Conservation (phyloP, 176 grass and related monocot species). For the Pharus latifolius region DNA sequence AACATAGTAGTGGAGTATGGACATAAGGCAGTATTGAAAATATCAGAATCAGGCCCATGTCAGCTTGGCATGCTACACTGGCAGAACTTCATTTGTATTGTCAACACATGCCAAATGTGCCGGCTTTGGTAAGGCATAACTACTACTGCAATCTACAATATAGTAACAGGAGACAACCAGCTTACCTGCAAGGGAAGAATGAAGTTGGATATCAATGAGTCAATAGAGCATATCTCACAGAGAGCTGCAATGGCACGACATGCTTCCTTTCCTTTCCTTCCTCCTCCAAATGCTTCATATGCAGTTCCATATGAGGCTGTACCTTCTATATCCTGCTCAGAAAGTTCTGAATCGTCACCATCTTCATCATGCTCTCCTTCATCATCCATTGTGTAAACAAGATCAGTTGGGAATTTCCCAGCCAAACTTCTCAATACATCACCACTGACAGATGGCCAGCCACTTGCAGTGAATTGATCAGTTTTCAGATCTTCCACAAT, state of each 20-base stretch:
- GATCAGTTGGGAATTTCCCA: slow-evolving; percentile 57
- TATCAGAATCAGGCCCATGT: too few species aligned
- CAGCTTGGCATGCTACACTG: too few species aligned
- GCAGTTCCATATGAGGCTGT: slow-evolving; percentile 64
- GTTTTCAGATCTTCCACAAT: slow-evolving; percentile 58
- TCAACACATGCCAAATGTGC: too few species aligned
- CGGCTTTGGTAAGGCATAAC: too few species aligned
- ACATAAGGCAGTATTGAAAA: too few species aligned
- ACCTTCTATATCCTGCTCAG: slow-evolving; percentile 13
- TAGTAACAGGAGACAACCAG: slow-evolving; percentile 3
- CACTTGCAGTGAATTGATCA: slow-evolving; percentile 58
- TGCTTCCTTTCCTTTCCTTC: slow-evolving; percentile 72
- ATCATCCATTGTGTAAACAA: slow-evolving; percentile 33
- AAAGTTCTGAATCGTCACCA: slow-evolving; percentile 26
- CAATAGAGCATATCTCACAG: slow-evolving; percentile 82
- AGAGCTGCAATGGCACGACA: slow-evolving; percentile 86
- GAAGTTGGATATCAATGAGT: slow-evolving; percentile 91
- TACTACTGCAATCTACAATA: not conserved
- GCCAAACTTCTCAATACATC: slow-evolving; percentile 64
- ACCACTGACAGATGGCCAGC: slow-evolving; percentile 76
- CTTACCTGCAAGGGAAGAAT: slow-evolving; percentile 88
- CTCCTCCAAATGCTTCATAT: slow-evolving; percentile 79
- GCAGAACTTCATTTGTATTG: too few species aligned
- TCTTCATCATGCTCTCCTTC: slow-evolving; percentile 18
- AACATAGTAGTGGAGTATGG: too few species aligned